Base-by-base conservation (phyloP, 208 protist species). In the Balamuthia mandrillaris region DNA sequence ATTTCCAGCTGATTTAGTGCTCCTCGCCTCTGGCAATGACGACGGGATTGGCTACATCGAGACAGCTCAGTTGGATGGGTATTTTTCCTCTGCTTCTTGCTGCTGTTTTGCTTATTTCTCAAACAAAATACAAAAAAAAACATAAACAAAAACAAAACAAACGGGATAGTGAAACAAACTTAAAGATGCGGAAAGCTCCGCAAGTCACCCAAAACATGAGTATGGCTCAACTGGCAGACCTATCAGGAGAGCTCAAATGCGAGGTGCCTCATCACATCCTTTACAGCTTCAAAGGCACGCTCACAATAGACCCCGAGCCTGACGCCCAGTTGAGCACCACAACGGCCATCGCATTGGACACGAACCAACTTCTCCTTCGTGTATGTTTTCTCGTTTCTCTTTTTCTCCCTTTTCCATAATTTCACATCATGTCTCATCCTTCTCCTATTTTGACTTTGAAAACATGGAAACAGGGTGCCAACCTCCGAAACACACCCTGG, bases 1-100 rank as follows among this genome's bases (percentile, higher is more conserved):
- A 61, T 72, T 93, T n/a, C 90, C 90, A 35, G 87, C 90, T 1
- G 90, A 93, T 77, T 45, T 92, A 7, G 79, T 93, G 4, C 27
- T 92, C 7, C 78, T 93, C 10, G 54, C 21, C 35, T 54, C 88
- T n/a, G 47, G 24, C 44, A 45, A 78, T 35, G 77, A 85, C n/a
- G 89, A 90, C 58, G 89, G 89, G 37, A 47, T 90, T 31, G 78
- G 58, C 61, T 91, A 92, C 81, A 82, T 92, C 37, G 86, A 91
- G 41, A 92, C 89, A 0, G 49, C 88, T 9, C 60, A 92, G 45
- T 47, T 92, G 2, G 89, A 92, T 66, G 89, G 89, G 82, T 90
- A 77, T 37, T 7, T 87, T 24, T 21, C 56, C 56, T 41, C 10
- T 16, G 21, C 54, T 63, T 63, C 10, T 9, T 72, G n/a, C 12